Percentiles rank a stretch among this genome's conserved stretches.
These are phyloP conservation scores for Crithidia acanthocephali DNA, from an alignment of 208 protist genomes.

Conservation along the genomic window DNA sequence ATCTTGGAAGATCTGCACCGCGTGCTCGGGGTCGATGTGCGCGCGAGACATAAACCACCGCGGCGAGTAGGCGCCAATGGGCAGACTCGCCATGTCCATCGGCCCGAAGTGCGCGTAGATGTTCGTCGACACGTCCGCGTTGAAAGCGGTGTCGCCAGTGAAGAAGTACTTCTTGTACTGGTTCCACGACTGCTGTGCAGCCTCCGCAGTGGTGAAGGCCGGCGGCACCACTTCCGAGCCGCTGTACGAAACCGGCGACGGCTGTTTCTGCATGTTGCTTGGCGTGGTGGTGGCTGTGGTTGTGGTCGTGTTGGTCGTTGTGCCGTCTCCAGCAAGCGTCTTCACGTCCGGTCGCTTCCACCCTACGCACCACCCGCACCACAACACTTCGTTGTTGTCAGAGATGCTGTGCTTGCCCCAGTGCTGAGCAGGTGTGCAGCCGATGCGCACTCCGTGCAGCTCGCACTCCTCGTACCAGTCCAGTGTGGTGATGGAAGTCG, in stretches of 20 bases:
- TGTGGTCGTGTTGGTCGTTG: neutral
- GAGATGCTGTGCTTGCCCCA: constrained; percentile 42
- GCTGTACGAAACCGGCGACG: neutral
- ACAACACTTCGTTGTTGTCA: constrained; percentile 70
- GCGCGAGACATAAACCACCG: constrained; percentile 61
- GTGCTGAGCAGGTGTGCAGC: constrained; percentile 70
- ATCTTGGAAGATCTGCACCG: constrained; percentile 77
- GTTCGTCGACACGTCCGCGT: constrained; percentile 44
- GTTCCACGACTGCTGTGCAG: constrained; percentile 32
- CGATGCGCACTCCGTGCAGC: constrained; percentile 48
- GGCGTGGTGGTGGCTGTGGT: neutral
- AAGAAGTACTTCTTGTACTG: constrained; percentile 62
- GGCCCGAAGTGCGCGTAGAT: constrained; percentile 51
- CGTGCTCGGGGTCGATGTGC: constrained; percentile 76
- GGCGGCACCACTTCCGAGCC: neutral
- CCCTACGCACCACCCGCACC: constrained; percentile 72
- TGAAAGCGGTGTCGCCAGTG: constrained; percentile 62
- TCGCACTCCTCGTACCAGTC: constrained; percentile 61
- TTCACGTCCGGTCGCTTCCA: constrained; percentile 25
- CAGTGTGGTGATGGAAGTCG: constrained; percentile 36
- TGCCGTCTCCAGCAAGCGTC: neutral
- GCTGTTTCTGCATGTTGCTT: neutral
- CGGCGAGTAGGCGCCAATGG: constrained; percentile 87
- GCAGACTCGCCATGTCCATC: constrained; percentile 75
- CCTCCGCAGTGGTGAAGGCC: neutral